Base-by-base conservation (phyloP, 1,284 basidiomycete species). In the Pseudozyma sp. region DNA sequence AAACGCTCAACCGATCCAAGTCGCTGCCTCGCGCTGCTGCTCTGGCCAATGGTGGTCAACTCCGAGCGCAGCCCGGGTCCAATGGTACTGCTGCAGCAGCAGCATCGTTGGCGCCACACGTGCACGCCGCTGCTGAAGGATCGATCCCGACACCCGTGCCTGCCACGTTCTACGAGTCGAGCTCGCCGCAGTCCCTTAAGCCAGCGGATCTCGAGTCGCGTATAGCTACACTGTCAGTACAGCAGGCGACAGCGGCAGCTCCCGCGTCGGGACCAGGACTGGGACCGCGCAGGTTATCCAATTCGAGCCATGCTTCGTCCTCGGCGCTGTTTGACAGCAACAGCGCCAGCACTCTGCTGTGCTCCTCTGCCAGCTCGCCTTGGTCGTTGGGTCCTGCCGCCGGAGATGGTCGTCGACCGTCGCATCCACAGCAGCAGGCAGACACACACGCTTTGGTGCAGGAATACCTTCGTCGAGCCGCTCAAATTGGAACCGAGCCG, bases 1-100 rank as follows among this genome's bases (percentile, higher is more conserved):
- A 80, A 43, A 71, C 77, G 44, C 54, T 77, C 7, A 79, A 78
- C 33, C 64, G 79, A 16, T 79, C 77, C 46, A 77, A 75, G 48
- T 77, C 75, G 34, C 37, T 80, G 30, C 77, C 75, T 19, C 53
- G 77, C 10, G 55, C 58, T 34, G 57, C 45, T 30, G 57, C 54
- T 16, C 30, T 57, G 58, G 64, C 61, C 3, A 58, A 74, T 40
- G 52, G 58, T 13, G 57, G 49, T 51, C 52, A 45, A 11, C 57
- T 44, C 47, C 55, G 55, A 13, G 45, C 39, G 13, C 54, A 46
- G 9, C 45, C 16, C 4, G 37, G 43, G 8, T 44, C n/a, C 17
- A 35, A 24, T 13, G 45, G 35, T 4, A 17, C 24, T 7, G 51
- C 51, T 34, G 42, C 58, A 17, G 52, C 58, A 17, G 52, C 42